Evolutionary conservation across 371 early-diverging fungal species (phyloP), one percentile per base, ranked within the genome.

Genomic region (Actinomortierella ambigua): DNA sequence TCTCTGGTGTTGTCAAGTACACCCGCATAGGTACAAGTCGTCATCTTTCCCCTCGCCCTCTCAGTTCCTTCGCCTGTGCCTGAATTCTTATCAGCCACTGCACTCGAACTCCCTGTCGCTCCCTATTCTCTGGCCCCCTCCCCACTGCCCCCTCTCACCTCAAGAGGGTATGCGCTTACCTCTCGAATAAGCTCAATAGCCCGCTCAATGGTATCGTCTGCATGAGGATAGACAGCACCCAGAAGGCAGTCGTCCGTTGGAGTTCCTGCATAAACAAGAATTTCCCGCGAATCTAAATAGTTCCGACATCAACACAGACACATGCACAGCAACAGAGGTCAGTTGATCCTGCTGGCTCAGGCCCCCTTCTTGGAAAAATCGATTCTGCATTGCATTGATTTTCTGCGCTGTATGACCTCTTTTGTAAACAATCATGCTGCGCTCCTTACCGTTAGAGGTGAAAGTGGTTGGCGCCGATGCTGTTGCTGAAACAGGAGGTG

Each of bases 221-320:
- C 78, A 29, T 78, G 76, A 22, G 82, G 69, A 58, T 77, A 88
- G 6, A 86, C 79, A 8, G 85, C 80, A 4, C 88, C 88, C 41
- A 82, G 63, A 24, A 85, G 59, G 39, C 57, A 71, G 0, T 82
- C 82, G 50, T 83, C 83, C 14, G 76, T 20, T 15, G 82, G 78
- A 2, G 71, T 43, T 6, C 48, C 53, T 2, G 73, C 63, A 63
- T 85, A 85, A 1, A 85, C 81, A 2, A 84, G 58, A 4, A 84
- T 62, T 50, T 87, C 87, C 44, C 75, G 81, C 26, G 82, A 83
- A 39, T 41, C 69, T 62, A 59, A n/a, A n/a, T n/a, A n/a, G n/a
- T n/a, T n/a, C n/a, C n/a, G n/a, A n/a, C n/a, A n/a, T n/a, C 51
- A 26, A 23, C 50, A 42, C 23, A 53, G 53, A 29, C 22, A 20